Evolutionary conservation across 2,329 filamentous ascomycete species (phyloP).

Genomic region (Colletotrichum lupini): DNA sequence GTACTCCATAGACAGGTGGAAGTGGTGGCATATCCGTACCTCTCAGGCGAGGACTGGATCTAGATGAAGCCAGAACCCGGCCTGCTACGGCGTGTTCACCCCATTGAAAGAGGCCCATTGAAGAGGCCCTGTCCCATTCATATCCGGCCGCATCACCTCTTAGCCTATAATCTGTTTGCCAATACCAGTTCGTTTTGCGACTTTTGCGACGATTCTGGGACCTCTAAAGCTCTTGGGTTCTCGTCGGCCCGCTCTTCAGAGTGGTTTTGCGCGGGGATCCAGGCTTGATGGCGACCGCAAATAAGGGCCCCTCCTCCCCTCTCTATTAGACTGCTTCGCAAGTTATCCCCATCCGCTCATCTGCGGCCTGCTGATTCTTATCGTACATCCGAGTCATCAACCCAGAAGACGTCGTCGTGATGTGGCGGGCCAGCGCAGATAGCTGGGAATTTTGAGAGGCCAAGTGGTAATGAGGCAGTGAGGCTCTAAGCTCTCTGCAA

Average conservation of each 20-base stretch:
- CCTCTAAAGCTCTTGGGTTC: neutral
- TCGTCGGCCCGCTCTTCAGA: neutral
- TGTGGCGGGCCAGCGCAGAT: neutral
- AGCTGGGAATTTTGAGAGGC: neutral
- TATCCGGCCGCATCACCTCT: constrained; percentile 4
- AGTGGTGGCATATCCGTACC: neutral
- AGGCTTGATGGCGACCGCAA: neutral
- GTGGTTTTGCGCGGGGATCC: neutral
- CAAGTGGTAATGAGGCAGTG: too few species aligned
- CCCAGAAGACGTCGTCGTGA: neutral
- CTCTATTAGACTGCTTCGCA: neutral
- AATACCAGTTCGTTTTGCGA: neutral
- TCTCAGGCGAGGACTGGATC: constrained; percentile 1
- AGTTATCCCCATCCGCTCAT: neutral
- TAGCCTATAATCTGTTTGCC: neutral
- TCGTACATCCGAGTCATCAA: neutral
- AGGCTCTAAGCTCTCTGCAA: neutral
- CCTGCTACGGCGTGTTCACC: neutral
- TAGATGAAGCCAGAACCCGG: neutral
- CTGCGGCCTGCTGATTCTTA: neutral
- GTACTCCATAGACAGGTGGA: neutral
- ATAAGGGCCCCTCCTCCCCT: neutral
- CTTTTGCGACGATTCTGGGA: neutral
- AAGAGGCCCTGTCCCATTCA: constrained; percentile 1
- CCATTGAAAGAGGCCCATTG: neutral